Percentiles rank a stretch among this genome's conserved stretches.
Conservation (phyloP, 352 stramenopile genomes). For the Pythium guiyangense region DNA sequence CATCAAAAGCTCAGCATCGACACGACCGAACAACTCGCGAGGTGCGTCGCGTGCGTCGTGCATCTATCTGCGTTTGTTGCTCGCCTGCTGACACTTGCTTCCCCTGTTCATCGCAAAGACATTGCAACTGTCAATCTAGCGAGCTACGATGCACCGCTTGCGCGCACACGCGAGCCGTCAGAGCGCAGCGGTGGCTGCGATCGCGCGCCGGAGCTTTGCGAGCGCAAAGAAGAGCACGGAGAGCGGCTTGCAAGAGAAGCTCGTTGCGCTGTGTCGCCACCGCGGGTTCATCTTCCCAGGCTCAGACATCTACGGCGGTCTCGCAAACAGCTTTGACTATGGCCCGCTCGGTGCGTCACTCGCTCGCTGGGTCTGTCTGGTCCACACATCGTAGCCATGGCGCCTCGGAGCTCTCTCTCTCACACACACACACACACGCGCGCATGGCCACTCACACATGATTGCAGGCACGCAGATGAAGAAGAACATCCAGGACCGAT, state of each 20-base stretch:
- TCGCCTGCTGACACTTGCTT: background rate
- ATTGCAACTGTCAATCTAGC: background rate
- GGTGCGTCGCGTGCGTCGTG: too few relatives aligned
- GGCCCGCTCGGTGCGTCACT: conserved; percentile 70
- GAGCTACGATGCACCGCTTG: conserved; percentile 13
- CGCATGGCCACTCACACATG: too few relatives aligned
- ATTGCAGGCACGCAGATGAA: conserved; percentile 78
- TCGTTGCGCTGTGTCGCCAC: conserved; percentile 82
- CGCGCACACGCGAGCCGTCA: background rate
- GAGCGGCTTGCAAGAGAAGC: conserved; percentile 61
- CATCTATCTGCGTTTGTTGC: too few relatives aligned
- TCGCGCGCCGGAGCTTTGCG: conserved; percentile 25
- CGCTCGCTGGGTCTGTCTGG: background rate
- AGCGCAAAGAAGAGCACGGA: conserved; percentile 20
- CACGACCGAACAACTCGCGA: too few relatives aligned
- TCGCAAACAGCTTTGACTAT: conserved; percentile 98
- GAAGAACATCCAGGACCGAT: conserved; percentile 96
- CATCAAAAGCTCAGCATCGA: too few relatives aligned
- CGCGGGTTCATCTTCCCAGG: conserved; percentile 93
- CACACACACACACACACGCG: background rate
- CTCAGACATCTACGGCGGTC: conserved; percentile 97
- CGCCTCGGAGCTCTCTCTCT: too few relatives aligned
- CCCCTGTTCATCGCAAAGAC: conserved; percentile 1
- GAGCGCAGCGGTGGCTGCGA: background rate
- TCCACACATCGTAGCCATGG: background rate